Percentiles rank a stretch among this genome's conserved stretches.
These are phyloP conservation scores for Monotropa hypopitys DNA, from an alignment of 179 eudicot species.

Conservation along the genomic window DNA sequence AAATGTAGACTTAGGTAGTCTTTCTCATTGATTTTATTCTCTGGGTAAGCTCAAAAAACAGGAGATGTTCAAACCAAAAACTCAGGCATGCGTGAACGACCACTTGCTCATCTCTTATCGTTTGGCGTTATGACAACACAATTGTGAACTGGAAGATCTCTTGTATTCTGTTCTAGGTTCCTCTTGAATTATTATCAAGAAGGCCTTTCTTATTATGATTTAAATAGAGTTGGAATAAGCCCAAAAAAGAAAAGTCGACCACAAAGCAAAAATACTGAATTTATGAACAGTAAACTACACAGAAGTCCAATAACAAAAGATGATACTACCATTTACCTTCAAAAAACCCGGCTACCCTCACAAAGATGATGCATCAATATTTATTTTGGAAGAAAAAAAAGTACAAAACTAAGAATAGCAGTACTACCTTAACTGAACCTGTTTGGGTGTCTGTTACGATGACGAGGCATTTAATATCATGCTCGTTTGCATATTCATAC, in stretches of 20 bases:
- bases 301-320: background rate
- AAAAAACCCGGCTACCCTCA: background rate
- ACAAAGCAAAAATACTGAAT: background rate
- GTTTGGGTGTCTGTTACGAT: conserved; percentile 67
- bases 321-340: background rate
- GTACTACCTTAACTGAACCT: conserved; percentile 64
- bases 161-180: background rate
- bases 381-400: background rate
- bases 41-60: background rate
- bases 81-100: background rate
- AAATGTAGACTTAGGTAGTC: background rate
- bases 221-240: background rate
- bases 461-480: conserved; percentile 83
- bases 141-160: background rate
- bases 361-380: background rate
- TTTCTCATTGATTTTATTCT: background rate
- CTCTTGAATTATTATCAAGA: background rate
- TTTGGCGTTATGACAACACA: background rate
- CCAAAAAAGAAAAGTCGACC: background rate
- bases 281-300: background rate
- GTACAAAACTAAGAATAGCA: background rate
- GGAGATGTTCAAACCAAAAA: conserved; percentile 1
- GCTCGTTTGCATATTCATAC: conserved; percentile 92
- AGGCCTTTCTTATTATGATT: background rate
- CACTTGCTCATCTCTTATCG: background rate